A percentile compares a stretch with the other conserved stretches of the same genome.
Evolutionary conservation across 805 yeast species (phyloP).

Genomic region (Komagataella pseudopastoris): DNA sequence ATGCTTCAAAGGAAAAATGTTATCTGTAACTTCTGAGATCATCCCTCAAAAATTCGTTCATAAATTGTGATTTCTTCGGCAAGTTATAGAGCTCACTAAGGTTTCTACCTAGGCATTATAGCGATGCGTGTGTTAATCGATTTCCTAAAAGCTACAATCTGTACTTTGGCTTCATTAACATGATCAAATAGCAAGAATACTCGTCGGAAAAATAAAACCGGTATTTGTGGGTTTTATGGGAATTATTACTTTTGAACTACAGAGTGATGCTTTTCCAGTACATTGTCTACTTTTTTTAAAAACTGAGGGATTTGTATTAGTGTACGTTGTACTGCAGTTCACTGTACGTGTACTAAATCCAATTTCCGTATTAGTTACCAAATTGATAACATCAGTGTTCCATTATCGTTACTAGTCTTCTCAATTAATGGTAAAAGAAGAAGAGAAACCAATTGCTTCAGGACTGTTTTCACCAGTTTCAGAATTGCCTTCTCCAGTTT

Average conservation of each 20-base stretch:
- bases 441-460: background rate
- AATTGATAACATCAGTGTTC: background rate
- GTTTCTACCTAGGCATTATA: no score
- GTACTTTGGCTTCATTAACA: background rate
- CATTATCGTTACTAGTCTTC: background rate
- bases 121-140: background rate
- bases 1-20: background rate
- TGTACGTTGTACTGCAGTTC: conserved; percentile 50
- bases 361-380: background rate
- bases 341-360: conserved; percentile 35
- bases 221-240: no score
- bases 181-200: no score
- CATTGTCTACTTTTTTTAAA: no score
- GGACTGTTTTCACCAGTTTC: background rate
- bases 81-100: background rate
- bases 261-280: no score
- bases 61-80: background rate
- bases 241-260: no score
- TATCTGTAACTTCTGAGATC: background rate
- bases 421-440: background rate
- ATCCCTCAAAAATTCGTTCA: background rate
- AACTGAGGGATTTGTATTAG: conserved; percentile 31
- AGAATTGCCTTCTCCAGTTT: background rate
- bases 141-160: background rate
- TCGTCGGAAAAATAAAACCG: no score